A percentile compares a stretch with the other conserved stretches of the same genome.
These are phyloP conservation scores for Fusarium sp. DNA, from an alignment of 2,329 filamentous ascomycete genomes.

Conservation along the genomic window DNA sequence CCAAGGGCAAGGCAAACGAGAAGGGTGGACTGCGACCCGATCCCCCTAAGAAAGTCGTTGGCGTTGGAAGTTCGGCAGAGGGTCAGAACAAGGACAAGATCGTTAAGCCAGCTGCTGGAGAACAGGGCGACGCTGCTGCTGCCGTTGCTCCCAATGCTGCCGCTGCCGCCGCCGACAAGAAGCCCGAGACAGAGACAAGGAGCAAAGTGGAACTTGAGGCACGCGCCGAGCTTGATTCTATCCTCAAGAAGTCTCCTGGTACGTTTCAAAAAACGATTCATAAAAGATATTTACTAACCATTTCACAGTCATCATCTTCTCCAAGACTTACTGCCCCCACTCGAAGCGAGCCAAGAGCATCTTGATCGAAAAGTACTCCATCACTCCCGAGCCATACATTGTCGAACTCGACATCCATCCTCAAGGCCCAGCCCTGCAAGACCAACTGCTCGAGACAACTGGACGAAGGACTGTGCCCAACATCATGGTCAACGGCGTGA, in stretches of 20 bases:
- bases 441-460: constrained; percentile 76
- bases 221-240: constrained; percentile 77
- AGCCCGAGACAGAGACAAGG: constrained; percentile 64
- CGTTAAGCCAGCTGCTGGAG: constrained; percentile 53
- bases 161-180: constrained; percentile 33
- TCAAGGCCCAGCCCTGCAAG: constrained; percentile 79
- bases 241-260: constrained; percentile 88
- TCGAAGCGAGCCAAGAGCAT: constrained; percentile 88
- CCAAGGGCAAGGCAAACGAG: constrained; percentile 75
- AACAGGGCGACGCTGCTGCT: constrained; percentile 30
- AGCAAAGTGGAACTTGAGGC: constrained; percentile 72
- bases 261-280: constrained; percentile 50
- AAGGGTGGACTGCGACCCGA: constrained; percentile 73
- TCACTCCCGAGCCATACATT: constrained; percentile 84
- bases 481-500: constrained; percentile 86
- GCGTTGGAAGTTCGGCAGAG: constrained; percentile 67
- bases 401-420: constrained; percentile 90
- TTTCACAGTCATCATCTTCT: constrained; percentile 87
- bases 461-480: constrained; percentile 91
- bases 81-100: constrained; percentile 57
- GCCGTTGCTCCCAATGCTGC: constrained; percentile 8
- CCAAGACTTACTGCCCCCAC: constrained; percentile 90
- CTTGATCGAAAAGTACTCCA: constrained; percentile 84
- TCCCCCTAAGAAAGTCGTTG: constrained; percentile 67
- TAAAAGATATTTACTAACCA: constrained; percentile 19